Base-by-base conservation (phyloP, 2,329 filamentous ascomycete genomes). In the Colletotrichum sp. region DNA sequence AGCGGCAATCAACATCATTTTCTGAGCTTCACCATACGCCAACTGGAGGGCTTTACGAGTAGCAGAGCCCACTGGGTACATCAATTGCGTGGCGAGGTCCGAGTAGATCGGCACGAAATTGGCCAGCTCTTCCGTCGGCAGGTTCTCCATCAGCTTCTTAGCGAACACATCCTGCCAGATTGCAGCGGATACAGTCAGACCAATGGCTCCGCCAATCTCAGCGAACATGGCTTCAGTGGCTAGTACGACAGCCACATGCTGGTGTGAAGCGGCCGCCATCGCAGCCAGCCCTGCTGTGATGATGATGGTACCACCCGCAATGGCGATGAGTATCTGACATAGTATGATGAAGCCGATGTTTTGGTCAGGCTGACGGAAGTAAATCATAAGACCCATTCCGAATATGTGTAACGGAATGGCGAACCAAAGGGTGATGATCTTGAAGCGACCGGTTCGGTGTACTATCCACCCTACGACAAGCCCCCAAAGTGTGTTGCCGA, bases 51-150 rank as follows among this genome's bases (percentile, higher is more conserved):
- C 60, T 30, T 24, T 6, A 21, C 60, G 32, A 9, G 60, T 32
- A 18, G 9, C n/a, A 13, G 16, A 24, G 8, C 32, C 60, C 2
- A 64, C 60, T 26, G 84, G 79, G 76, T 88, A 90, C 3, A 76
- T 76, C 3, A 86, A 78, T 78, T 87, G 86, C 1, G 72, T 79
- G 1, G 71, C 71, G n/a, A 87, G 70, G 28, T 81, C 78, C 6
- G 77, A 81, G 64, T 86, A 86, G 39, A 89, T 87, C 2, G 88
- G 88, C 16, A 90, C 79, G 5, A 85, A 80, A 32, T 83, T 78
- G 15, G 80, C 49, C 59, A 80, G 73, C 18, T 78, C 80, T 1
- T 77, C 78, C 10, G 83, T 86, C 1, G 88, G 88, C 0, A 89
- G 82, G 24, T 81, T 78, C 32, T 81, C 72, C 64, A 80, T 76